Conservation (phyloP, 2,329 filamentous ascomycete species). For the Stachybotrys chlorohalonatus region DNA sequence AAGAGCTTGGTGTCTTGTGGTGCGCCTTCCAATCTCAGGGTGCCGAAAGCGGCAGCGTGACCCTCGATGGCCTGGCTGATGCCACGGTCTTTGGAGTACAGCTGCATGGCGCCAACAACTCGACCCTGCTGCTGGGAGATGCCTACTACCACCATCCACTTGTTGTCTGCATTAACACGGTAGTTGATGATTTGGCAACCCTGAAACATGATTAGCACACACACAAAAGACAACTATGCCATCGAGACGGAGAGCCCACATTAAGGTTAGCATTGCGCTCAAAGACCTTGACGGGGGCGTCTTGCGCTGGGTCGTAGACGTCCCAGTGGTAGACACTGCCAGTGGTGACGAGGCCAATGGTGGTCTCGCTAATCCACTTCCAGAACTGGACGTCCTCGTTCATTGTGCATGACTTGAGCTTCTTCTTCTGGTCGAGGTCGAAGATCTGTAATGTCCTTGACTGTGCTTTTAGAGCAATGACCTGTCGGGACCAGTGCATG, state of each 20-base stretch:
- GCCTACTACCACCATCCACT: slow-evolving; percentile 97
- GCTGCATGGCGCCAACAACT: slow-evolving; percentile 91
- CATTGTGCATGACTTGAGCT: slow-evolving; percentile 95
- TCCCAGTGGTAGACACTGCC: slow-evolving; percentile 95
- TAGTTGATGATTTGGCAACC: slow-evolving; percentile 99
- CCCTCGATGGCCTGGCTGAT: slow-evolving; percentile 98
- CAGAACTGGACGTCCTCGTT: slow-evolving; percentile 97
- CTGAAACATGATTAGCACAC: slow-evolving; percentile 30
- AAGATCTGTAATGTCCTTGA: slow-evolving; percentile 95
- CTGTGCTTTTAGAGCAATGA: slow-evolving; percentile 94
- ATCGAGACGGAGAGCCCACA: slow-evolving; percentile 40
- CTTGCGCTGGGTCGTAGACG: slow-evolving; percentile 76
- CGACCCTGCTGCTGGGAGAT: slow-evolving; percentile 90
- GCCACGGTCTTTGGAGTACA: slow-evolving; percentile 90
- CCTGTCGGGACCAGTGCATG: slow-evolving; percentile 95
- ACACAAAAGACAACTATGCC: background rate
- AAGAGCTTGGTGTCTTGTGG: slow-evolving; percentile 90
- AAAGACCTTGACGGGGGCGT: slow-evolving; percentile 80
- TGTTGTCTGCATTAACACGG: slow-evolving; percentile 86
- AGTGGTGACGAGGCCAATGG: slow-evolving; percentile 83
- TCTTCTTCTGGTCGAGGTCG: slow-evolving; percentile 84
- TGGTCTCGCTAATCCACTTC: slow-evolving; percentile 95
- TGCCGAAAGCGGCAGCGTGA: slow-evolving; percentile 90
- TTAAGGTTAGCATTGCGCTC: slow-evolving; percentile 86
- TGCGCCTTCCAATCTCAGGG: slow-evolving; percentile 78